Conservation (phyloP, 1,284 basidiomycete genomes). For the Porogramme epimiltina region DNA sequence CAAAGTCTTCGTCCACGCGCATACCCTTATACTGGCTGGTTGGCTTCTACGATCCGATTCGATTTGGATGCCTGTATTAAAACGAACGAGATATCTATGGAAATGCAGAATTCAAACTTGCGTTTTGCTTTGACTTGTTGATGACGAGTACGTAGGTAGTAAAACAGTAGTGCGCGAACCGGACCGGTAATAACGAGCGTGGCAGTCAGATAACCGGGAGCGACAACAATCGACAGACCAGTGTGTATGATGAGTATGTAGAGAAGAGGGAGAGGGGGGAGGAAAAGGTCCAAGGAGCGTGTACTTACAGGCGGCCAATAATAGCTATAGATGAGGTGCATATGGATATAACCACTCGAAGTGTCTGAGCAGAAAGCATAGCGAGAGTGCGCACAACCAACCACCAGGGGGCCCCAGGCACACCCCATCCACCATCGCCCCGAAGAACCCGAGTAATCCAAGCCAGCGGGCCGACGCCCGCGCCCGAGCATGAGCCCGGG, state of each 20-base stretch:
- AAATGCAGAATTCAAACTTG: not conserved
- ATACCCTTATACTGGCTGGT: too few relatives aligned
- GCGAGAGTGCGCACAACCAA: constrained; percentile 1
- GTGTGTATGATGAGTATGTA: not conserved
- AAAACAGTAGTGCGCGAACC: not conserved
- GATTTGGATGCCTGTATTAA: not conserved
- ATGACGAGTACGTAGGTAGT: not conserved
- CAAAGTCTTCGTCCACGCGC: too few relatives aligned
- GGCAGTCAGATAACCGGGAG: not conserved
- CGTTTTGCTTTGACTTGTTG: not conserved
- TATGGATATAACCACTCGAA: constrained; percentile 25
- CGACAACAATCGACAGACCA: constrained; percentile 5
- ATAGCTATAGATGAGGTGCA: constrained; percentile 32
- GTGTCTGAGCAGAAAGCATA: constrained; percentile 18
- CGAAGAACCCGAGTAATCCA: not conserved
- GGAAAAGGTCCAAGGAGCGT: constrained; percentile 22
- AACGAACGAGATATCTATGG: not conserved
- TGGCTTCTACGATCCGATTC: too few relatives aligned
- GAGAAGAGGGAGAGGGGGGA: not conserved
- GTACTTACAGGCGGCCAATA: constrained; percentile 22
- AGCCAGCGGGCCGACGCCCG: too few relatives aligned
- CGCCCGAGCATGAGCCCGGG: not conserved
- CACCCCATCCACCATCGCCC: not conserved
- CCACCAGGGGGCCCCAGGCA: not conserved
- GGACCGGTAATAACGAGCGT: constrained; percentile 6